These are phyloP conservation scores for Neopestalotiopsis rosae DNA, from an alignment of 2,329 filamentous ascomycete species.

Conservation along the genomic window DNA sequence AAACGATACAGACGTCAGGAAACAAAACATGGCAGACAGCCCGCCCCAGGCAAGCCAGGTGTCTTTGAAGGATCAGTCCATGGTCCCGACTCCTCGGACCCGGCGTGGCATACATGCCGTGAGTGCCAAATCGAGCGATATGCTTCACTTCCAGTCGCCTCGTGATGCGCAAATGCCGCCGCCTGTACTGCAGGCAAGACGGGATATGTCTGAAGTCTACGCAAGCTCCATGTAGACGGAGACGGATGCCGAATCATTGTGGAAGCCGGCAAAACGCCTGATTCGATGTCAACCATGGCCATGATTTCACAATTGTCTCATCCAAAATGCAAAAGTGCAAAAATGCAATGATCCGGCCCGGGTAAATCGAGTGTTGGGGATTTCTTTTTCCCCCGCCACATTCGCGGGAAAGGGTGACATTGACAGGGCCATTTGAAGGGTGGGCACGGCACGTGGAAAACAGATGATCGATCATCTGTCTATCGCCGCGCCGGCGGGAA, in stretches of 20 bases:
- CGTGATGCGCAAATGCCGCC: not conserved
- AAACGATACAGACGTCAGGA: not conserved
- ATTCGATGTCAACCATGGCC: not conserved
- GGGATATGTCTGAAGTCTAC: not conserved
- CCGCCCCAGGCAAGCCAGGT: not conserved
- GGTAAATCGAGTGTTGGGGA: not conserved
- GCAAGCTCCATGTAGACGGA: not conserved
- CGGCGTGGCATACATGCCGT: not conserved
- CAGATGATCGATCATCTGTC: conserved; percentile 3
- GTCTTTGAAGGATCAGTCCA: not conserved
- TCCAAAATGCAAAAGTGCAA: not conserved
- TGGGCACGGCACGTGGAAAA: not conserved
- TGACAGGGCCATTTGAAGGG: not conserved
- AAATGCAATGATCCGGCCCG: not conserved
- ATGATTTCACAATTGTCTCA: not conserved
- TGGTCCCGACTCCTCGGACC: conserved; percentile 8
- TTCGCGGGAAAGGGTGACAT: not conserved
- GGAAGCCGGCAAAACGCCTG: not conserved
- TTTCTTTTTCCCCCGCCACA: not conserved
- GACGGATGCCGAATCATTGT: not conserved
- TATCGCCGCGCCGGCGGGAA: not conserved
- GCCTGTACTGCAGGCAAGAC: not conserved
- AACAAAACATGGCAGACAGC: not conserved
- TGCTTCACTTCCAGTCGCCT: not conserved
- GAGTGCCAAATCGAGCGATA: conserved; percentile 6